Base-by-base conservation (phyloP, 1,284 basidiomycete species). In the Sporisorium reilianum region DNA sequence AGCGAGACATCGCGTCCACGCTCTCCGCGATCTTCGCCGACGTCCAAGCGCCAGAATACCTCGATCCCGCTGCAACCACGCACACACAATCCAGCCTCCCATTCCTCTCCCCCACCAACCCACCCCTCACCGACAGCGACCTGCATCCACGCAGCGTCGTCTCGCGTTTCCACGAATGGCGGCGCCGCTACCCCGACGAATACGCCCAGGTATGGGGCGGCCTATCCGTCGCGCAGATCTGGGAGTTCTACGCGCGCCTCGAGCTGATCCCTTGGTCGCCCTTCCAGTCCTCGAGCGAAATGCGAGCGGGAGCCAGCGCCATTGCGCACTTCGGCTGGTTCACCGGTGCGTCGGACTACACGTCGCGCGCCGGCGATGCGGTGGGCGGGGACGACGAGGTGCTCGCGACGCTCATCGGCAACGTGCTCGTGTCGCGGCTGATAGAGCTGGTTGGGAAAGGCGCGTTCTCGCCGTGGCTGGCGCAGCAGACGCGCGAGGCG, bases 161-260 rank as follows among this genome's bases (percentile, higher is more conserved):
- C 26, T 45, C 68, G 12, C 75, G 82, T 2, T 83, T 84, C 46
- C 28, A 52, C 11, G 65, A 68, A 2, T 83, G 78, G 76, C 76
- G 81, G 1, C 42, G 48, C 4, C 57, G 44, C 16, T 84, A 78
- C 32, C 63, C 72, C 2, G 64, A 71, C 12, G 80, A 83, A 48
- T 84, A 83, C 57, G 53, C 66, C 3, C 59, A 77, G 42, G 67
- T 79, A 2, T 84, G 81, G 81, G 82, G 81, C 28, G 79, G 81
- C 2, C 64, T 84, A 5, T 80, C 80, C 0, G 59, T 84, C 2
- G 74, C 78, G 0, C 73, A 72, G 51, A 75, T 78, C 11, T 83
- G 81, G 82, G 77, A 82, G 28, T 82, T 80, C 41, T 84, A 78
- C 54, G 76, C 75, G 4, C 66, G 82, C 0, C 55, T 57, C 6